Evolutionary conservation across 495 filamentous ascomycete genomes (phyloP), one percentile per base, ranked within the genome.

Genomic region (Penicillium manginii): DNA sequence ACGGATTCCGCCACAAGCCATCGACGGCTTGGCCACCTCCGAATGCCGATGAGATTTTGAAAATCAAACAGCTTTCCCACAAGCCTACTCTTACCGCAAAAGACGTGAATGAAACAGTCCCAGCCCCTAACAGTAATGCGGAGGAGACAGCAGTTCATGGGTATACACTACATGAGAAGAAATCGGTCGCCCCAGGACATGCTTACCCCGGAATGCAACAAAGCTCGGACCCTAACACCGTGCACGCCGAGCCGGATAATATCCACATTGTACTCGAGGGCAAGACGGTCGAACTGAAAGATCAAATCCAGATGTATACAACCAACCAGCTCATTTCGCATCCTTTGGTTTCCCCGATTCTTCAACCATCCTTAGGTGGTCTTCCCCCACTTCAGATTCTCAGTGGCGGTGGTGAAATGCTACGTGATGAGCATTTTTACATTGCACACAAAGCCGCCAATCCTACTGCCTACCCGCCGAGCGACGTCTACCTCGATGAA

Each of bases 281-380:
- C 48, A 90, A 88, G 18, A 81, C 86, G 0, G 71, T 96, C 15
- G 77, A 86, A 32, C 80, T 97, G 57, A 93, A 89, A 64, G 93
- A 97, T 52, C 93, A 98, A 67, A 94, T 98, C 35, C 93, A 97
- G 73, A 86, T 97, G 80, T 98, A 97, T 71, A 85, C 93, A 7
- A 88, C 91, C 0, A 98, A 98, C 69, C 86, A 93, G 47, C 75
- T 97, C 7, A 73, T 97, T 10, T 82, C 85, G 1, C 93, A 98
- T 67, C 93, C 93, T 0, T 76, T 98, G 2, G 93, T 97, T 14
- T 97, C 93, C 15, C 93, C 93, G 2, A 79, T 91, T 9, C 76
- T 96, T 60, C 91, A 96, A 59, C 85, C 91, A 7, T 90, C 91
- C 2, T 81, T 98, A 2, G 93, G 93, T 48, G 93, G 93, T 0